phyloP scores from a whole-genome alignment of 2,329 filamentous ascomycete species.

The Coleophoma cylindrospora region DNA sequence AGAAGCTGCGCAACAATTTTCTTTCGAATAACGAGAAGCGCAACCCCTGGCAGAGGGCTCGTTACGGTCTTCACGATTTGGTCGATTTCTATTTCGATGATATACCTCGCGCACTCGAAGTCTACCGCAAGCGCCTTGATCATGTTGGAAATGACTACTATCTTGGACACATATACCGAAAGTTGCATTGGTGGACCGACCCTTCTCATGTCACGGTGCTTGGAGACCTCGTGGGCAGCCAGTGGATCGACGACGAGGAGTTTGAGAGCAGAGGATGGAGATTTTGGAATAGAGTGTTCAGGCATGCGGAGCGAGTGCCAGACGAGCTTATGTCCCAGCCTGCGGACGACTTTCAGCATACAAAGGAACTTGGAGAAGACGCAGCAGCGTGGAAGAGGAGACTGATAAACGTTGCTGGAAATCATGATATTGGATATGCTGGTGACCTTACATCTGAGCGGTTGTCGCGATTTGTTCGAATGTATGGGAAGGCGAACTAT shows the following conservation, averaged over 20 bases:
- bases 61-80: conserved; percentile 50
- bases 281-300: conserved; percentile 79
- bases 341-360: conserved; percentile 30
- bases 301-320: conserved; percentile 58
- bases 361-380: conserved; percentile 31
- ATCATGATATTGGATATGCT: conserved; percentile 95
- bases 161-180: conserved; percentile 86
- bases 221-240: conserved; percentile 87
- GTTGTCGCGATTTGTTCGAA: conserved; percentile 73
- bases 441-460: conserved; percentile 79
- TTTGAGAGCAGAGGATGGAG: conserved; percentile 68
- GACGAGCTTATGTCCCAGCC: conserved; percentile 47
- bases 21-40: conserved; percentile 35
- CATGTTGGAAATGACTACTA: conserved; percentile 93
- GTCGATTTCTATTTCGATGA: conserved; percentile 63
- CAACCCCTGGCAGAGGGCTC: conserved; percentile 44
- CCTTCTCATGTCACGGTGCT: conserved; percentile 87
- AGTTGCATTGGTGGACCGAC: conserved; percentile 73
- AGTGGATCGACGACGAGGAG: conserved; percentile 87
- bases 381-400: conserved; percentile 61
- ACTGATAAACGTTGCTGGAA: conserved; percentile 87
- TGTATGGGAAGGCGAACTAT: conserved; percentile 88
- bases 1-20: conserved; percentile 25
- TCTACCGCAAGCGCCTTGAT: conserved; percentile 75
- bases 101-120: conserved; percentile 60